A percentile compares a stretch with the other conserved stretches of the same genome.
phyloP scores from a whole-genome alignment of 805 yeast species.

The Starmerella floricola region DNA sequence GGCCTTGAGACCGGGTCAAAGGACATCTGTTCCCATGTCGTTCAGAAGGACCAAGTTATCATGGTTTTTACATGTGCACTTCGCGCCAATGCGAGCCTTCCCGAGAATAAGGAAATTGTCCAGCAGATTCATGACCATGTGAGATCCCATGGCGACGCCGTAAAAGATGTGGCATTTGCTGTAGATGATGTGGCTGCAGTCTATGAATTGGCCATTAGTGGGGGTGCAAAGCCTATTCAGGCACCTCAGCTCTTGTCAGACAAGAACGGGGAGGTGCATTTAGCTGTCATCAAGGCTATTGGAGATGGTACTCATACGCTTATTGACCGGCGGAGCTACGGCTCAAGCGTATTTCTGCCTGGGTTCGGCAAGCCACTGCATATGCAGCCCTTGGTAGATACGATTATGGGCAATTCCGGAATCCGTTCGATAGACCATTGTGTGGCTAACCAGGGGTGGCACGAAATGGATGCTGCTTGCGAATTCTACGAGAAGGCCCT shows the following conservation, averaged over 20 bases:
- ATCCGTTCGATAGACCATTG: conserved; percentile 56
- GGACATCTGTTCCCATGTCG: conserved; percentile 45
- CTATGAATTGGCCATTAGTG: conserved; percentile 36
- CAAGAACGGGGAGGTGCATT: conserved; percentile 38
- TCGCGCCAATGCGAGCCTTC: conserved; percentile 23
- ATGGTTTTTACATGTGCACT: conserved; percentile 38
- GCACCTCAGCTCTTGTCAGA: conserved; percentile 30
- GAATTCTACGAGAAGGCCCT: conserved; percentile 47
- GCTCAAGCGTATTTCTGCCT: conserved; percentile 41
- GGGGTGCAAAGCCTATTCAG: conserved; percentile 38
- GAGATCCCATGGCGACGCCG: conserved; percentile 60
- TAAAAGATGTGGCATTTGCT: conserved; percentile 61
- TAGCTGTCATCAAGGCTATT: conserved; percentile 41
- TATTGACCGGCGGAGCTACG: conserved; percentile 35
- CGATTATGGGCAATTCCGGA: conserved; percentile 30
- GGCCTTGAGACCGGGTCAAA: conserved; percentile 61
- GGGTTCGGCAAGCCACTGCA: conserved; percentile 28
- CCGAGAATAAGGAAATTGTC: conserved; percentile 23
- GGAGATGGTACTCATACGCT: conserved; percentile 65
- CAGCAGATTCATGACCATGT: conserved; percentile 38
- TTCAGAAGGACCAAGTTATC: conserved; percentile 42
- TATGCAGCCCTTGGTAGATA: conserved; percentile 21
- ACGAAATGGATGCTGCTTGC: conserved; percentile 48
- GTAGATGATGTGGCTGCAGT: conserved; percentile 41
- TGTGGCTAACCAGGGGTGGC: conserved; percentile 69